phyloP scores from a whole-genome alignment of 2,329 filamentous ascomycete species.

The Zymoseptoria tritici region DNA sequence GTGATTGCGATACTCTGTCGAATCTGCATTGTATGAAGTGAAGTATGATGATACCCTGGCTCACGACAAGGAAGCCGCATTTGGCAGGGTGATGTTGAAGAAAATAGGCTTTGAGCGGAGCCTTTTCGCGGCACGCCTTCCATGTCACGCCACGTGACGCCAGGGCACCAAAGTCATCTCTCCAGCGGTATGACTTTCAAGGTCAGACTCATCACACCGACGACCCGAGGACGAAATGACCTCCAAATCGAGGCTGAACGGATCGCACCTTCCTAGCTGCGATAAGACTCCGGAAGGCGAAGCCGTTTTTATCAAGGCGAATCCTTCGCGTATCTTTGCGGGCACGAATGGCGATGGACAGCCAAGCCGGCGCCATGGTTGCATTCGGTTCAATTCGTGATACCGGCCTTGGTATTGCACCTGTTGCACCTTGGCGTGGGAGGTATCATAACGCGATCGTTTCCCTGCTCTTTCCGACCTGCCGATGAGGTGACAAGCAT shows the following conservation, averaged over 20 bases:
- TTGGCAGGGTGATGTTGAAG: too few species aligned
- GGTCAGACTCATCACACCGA: too few species aligned
- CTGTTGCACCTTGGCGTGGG: not conserved
- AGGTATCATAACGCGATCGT: not conserved
- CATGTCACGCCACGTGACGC: too few species aligned
- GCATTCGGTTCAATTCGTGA: conserved; percentile 7
- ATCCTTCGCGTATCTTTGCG: not conserved
- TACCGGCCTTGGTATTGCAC: conserved; percentile 5
- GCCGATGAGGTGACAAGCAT: not conserved
- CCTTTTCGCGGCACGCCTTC: too few species aligned
- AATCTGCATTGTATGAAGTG: too few species aligned
- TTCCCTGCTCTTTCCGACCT: not conserved
- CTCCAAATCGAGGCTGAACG: not conserved
- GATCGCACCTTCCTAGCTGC: not conserved
- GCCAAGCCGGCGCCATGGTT: not conserved
- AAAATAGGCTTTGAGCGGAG: too few species aligned
- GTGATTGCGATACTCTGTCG: too few species aligned
- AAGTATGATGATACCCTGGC: too few species aligned
- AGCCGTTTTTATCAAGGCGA: not conserved
- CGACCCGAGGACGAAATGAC: not conserved
- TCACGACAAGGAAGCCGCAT: too few species aligned
- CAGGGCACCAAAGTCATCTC: too few species aligned
- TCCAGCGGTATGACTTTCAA: too few species aligned
- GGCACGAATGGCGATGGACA: not conserved
- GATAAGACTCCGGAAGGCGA: not conserved